These are phyloP conservation scores for Senecio squalidus DNA, from an alignment of 140 eudicot genomes.

Conservation along the genomic window DNA sequence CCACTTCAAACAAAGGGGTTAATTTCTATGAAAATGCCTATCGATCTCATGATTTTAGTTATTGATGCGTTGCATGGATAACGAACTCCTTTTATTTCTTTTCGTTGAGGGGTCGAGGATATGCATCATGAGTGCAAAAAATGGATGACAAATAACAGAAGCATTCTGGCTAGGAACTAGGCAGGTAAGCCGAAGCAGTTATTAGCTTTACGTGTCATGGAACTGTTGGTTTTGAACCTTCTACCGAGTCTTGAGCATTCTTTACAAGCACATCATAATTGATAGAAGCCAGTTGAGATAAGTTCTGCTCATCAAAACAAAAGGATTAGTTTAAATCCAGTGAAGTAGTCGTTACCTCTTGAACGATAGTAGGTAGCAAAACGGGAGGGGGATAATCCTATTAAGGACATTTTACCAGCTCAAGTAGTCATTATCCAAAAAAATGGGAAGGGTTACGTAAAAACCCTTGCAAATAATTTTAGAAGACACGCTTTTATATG, in stretches of 20 bases:
- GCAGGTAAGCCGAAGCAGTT: neutral
- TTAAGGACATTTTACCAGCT: too few relatives aligned
- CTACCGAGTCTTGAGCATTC: conserved; percentile 56
- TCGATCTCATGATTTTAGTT: conserved; percentile 10
- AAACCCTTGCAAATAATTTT: too few relatives aligned
- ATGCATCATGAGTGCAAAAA: neutral
- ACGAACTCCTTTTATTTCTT: neutral
- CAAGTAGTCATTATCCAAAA: too few relatives aligned
- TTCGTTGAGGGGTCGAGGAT: conserved; percentile 7
- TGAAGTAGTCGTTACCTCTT: neutral
- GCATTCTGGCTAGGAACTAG: conserved; percentile 6
- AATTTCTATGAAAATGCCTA: conserved; percentile 8
- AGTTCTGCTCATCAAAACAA: conserved; percentile 48
- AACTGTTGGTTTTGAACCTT: conserved; percentile 37
- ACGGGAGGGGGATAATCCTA: too few relatives aligned
- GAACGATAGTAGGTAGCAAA: neutral
- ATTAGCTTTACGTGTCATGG: conserved; percentile 23
- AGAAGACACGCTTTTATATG: too few relatives aligned
- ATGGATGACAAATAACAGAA: conserved; percentile 3
- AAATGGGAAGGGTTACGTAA: neutral
- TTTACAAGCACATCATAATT: conserved; percentile 80
- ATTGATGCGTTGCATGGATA: neutral
- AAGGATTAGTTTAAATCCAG: neutral
- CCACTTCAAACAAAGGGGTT: conserved; percentile 6
- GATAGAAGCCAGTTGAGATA: conserved; percentile 92